Evolutionary conservation across 176 grass and related monocot species (phyloP).

Genomic region (Chloris gayana): DNA sequence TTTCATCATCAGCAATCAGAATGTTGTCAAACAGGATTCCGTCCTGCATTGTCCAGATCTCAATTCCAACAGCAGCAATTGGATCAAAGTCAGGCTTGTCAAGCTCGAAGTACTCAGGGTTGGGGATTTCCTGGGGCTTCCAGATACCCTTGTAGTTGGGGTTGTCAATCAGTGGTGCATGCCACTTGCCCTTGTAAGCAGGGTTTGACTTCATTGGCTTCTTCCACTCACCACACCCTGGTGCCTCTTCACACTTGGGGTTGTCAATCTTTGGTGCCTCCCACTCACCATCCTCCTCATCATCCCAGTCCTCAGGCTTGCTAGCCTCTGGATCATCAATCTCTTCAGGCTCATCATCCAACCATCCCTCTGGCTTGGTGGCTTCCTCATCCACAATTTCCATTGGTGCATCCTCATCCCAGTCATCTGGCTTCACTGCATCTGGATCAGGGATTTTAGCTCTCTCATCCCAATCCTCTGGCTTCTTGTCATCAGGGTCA

Average conservation of each 20-base stretch:
- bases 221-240: constrained; percentile 99
- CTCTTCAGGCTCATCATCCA: constrained; percentile 96
- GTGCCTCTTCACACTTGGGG: constrained; percentile 88
- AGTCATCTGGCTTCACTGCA: constrained; percentile 90
- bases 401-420: constrained; percentile 95
- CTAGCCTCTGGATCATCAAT: constrained; percentile 83
- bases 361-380: constrained; percentile 89
- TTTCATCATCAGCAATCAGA: constrained; percentile 83
- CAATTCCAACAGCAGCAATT: constrained; percentile 87
- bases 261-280: constrained; percentile 92
- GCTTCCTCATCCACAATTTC: constrained; percentile 92
- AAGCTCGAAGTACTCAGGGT: constrained; percentile 95
- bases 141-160: constrained; percentile 96
- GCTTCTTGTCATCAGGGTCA: constrained; percentile 97
- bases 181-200: constrained; percentile 97
- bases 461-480: constrained; percentile 98
- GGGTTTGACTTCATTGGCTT: constrained; percentile 91
- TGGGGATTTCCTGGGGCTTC: constrained; percentile 95
- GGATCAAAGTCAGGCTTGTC: constrained; percentile 77
- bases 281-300: constrained; percentile 98
- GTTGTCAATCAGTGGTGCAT: constrained; percentile 89
- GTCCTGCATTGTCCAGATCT: constrained; percentile 99
- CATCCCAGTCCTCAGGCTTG: constrained; percentile 98
- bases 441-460: constrained; percentile 79
- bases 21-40: constrained; percentile 95